Evolutionary conservation across 495 filamentous ascomycete species (phyloP), one percentile per base, ranked within the genome.

Genomic region (Podospora appendiculata): DNA sequence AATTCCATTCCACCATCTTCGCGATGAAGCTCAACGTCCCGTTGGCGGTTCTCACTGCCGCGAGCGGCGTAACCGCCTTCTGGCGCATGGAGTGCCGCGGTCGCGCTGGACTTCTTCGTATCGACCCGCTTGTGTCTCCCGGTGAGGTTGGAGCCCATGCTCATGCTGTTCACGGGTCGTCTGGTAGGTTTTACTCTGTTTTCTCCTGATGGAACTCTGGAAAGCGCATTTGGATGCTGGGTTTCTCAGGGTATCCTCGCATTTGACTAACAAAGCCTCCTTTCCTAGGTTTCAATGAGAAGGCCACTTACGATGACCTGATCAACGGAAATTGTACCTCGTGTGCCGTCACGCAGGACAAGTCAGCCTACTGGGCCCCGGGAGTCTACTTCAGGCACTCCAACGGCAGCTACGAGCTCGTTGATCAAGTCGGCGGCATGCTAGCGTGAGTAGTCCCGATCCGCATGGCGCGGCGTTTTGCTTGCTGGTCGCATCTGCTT

Each of bases 31-130:
- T 58, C 18, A 57, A 58, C 38, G 33, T 42, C 10, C 52, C 53
- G 32, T 41, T 70, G 18, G 57, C 58, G 16, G 38, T 63, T 34
- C 48, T 69, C 16, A 56, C 60, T 35, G 56, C 65, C 34, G 45
- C 66, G 14, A 55, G 67, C 47, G 57, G 64, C 34, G 66, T 75
- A 36, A 58, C 78, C 56, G 90, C 87, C 36, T 95, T 95, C 68
- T 96, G 89, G 89, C 89, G 90, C 68, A 81, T 95, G 74, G 84
- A 84, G 48, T 96, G 90, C 64, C 81, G 75, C 53, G 83, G 80
- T 54, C 75, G 75, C 41, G 74, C 79, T 54, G 87, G 81, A 58
- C 54, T 88, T 38, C 83, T 80, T 49, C 77, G 86, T 38, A 70
- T 86, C 41, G 90, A 95, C 61, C 89, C 90, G 6, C 71, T 94